Base-by-base conservation (phyloP, 768 basidiomycete species). In the Cytidiella melzeri region DNA sequence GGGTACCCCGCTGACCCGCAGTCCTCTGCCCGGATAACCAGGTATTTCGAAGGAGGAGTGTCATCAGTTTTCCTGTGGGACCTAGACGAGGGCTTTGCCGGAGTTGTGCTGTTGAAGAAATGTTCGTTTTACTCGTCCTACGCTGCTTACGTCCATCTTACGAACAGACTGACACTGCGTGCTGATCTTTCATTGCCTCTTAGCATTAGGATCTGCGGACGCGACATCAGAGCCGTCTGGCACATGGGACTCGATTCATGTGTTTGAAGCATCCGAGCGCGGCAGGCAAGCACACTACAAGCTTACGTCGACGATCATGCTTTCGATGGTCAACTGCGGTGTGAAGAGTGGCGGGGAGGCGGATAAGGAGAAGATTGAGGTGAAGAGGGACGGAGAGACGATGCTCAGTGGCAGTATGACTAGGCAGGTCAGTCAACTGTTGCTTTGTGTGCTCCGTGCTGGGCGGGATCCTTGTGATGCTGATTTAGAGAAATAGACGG, bases 51-150 rank as follows among this genome's bases (percentile, higher is more conserved):
- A 68, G 95, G 95, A n/a, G 96, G 96, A 3, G 84, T 92, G 2
- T 96, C 92, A 23, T 92, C 89, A 20, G 95, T 96, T 13, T 99
- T 94, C 67, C 81, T 99, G 18, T 99, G 96, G 96, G 95, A 98
- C 63, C 75, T 93, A 23, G 95, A 97, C 50, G 94, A 98, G 59
- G 89, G 87, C 44, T 98, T 97, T 66, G 95, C 96, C 7, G 96
- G 96, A 9, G 95, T 95, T 1, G 96, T 98, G 1, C 69, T 99
- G 47, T 71, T 99, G 55, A 96, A 97, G 76, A 99, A 98, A 72
- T 76, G 94, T 94, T 51, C 51, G 75, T 64, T 13, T 38, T 34
- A 7, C 30, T 7, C 15, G 9, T 34, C 30, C 9, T 15, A 15
- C 15, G 30, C 30, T 34, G n/a, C n/a, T n/a, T n/a, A n/a, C n/a